A percentile compares a stretch with the other conserved stretches of the same genome.
Evolutionary conservation across 768 basidiomycete genomes (phyloP).

Genomic region (Suillus luteus): DNA sequence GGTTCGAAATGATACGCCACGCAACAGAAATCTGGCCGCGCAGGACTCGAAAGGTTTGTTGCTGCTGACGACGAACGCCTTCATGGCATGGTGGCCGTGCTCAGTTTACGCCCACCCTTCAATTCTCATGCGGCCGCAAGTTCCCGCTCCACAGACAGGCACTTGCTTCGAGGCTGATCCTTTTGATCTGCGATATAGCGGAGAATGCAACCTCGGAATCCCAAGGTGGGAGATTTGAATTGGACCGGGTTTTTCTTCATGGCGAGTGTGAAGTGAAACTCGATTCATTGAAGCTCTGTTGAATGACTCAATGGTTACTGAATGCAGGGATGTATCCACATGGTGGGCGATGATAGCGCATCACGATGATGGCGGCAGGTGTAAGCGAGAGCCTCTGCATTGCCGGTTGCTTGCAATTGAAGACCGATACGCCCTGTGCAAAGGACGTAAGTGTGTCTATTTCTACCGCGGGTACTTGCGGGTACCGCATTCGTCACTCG

Average conservation of each 20-base stretch:
- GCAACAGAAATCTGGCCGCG: background rate
- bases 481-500: background rate
- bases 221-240: slow-evolving; percentile 4
- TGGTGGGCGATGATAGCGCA: slow-evolving; percentile 7
- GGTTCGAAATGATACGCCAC: background rate
- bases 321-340: background rate
- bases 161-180: slow-evolving; percentile 4
- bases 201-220: background rate
- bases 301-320: background rate
- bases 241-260: background rate
- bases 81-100: background rate
- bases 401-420: slow-evolving; percentile 9
- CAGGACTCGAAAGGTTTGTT: background rate
- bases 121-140: slow-evolving; percentile 7
- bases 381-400: background rate
- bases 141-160: slow-evolving; percentile 9
- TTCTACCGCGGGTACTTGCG: slow-evolving; percentile 5
- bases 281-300: background rate
- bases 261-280: background rate
- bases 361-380: background rate
- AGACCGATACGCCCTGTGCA: background rate
- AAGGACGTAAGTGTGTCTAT: background rate
- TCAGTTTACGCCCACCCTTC: background rate
- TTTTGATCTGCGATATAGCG: background rate
- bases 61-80: slow-evolving; percentile 4